These are phyloP conservation scores for Coccomyxa subellipsoidea DNA, from an alignment of 163 green algal species.

Conservation along the genomic window DNA sequence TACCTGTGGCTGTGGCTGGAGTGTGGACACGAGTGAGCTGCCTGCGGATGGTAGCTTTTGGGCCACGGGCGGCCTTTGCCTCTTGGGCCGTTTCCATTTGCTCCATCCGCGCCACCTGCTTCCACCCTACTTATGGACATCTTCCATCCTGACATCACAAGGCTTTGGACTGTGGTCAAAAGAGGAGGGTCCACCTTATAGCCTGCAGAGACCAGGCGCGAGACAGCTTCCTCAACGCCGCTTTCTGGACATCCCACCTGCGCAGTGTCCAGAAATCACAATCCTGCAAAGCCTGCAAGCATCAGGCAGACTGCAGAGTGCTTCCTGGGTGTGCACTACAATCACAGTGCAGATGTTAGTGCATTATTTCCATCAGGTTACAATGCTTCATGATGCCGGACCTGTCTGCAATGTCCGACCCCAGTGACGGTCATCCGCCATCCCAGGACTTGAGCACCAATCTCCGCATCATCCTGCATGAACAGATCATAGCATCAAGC, in stretches of 20 bases:
- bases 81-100: constrained; percentile 53
- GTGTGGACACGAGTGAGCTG: constrained; percentile 39
- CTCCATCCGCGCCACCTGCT: constrained; percentile 45
- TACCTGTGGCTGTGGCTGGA: constrained; percentile 32
- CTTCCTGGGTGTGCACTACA: neutral
- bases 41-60: constrained; percentile 39
- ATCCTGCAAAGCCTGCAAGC: too few species aligned
- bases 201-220: constrained; percentile 32
- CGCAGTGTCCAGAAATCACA: too few species aligned
- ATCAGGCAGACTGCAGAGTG: too few species aligned
- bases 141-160: neutral
- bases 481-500: neutral
- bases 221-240: constrained; percentile 50
- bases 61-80: constrained; percentile 40
- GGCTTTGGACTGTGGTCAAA: neutral
- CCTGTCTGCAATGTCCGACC: constrained; percentile 56
- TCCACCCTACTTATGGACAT: neutral
- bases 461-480: constrained; percentile 37
- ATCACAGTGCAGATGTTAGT: neutral
- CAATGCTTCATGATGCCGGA: constrained; percentile 9
- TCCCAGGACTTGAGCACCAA: constrained; percentile 32
- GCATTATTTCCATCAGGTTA: too few species aligned
- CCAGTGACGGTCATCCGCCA: constrained; percentile 52
- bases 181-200: constrained; percentile 28
- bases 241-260: constrained; percentile 53